Evolutionary conservation across 495 filamentous ascomycete genomes (phyloP), one percentile per base, ranked within the genome.

Genomic region (Xanthoparmelia taractica): DNA sequence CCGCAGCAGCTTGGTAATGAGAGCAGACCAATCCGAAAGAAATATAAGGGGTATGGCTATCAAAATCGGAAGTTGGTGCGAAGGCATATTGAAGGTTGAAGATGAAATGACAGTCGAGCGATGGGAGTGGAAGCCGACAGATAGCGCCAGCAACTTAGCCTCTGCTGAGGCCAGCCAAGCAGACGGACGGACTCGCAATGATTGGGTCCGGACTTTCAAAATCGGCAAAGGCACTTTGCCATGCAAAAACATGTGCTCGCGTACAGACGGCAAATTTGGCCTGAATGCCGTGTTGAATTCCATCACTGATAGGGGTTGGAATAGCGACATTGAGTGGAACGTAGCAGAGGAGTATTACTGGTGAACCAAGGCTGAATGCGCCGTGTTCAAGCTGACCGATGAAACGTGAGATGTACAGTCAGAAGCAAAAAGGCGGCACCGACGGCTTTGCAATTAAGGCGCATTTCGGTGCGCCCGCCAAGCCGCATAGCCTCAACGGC

Each of bases 31-130:
- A 31, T 68, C 61, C 8, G 70, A 50, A 2, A 63, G 50, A 31
- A 66, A 64, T 10, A 65, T 65, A 48, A 70, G 74, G 34, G 80
- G 82, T 11, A 66, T 81, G 72, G 63, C 78, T 5, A 73, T 83
- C 29, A 70, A 77, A 45, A 64, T 83, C 55, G 82, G 80, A 11
- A 68, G 72, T 41, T 80, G 73, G 60, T 73, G 72, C 41, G 80
- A 84, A 68, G 77, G 72, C 31, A 66, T 83, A 23, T 43, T 80
- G 29, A 74, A 76, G 64, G 64, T 66, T 2, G 76, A 72, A 17
- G 70, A 71, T 34, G 45, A 43, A 18, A 56, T 83, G 23, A 70
- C 69, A 7, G 69, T 79, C 0, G 78, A 79, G 69, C 66, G 81
- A 65, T 79, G 77, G 80, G 66, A 69, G 43, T 75, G 73, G 71